Base-by-base conservation (phyloP, 164 flowering plant genomes). In the Magnolia officinalis region DNA sequence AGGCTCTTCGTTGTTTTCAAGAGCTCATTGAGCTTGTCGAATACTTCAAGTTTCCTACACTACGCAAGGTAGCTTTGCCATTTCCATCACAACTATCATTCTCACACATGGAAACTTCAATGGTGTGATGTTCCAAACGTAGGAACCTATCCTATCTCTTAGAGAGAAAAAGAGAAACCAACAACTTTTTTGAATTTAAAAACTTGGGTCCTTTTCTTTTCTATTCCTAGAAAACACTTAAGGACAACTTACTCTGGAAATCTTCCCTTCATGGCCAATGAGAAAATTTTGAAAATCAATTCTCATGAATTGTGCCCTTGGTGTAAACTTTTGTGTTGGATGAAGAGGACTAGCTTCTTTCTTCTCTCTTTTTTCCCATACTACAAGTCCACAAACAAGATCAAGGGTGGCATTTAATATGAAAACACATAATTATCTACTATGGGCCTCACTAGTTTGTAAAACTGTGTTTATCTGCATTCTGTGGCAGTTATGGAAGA, bases 1-100 rank as follows among this genome's bases (percentile, higher is more conserved):
- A 24, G 26, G 26, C 26, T 24, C 1, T 0, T 24, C 0, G 26
- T 24, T 24, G 1, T 24, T 24, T 24, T 24, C 26, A 24, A 24
- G 26, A 24, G 26, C 26, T 24, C 26, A 24, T 24, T 24, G 26
- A 24, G 26, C 26, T 24, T 24, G 26, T 24, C 26, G 26, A 24
- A 24, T 24, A 24, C 26, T 24, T 24, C 26, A 24, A 24, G 26
- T 24, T 24, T 24, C 26, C 26, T 24, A 24, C 26, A 24, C 87
- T 76, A 72, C 69, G 70, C 78, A 68, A 68, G 73, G 71, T 69
- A 72, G 67, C 65, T 89, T 55, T 85, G n/a, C 95, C 81, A 84
- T 88, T 91, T 91, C 79, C 75, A 80, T 78, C 72, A 80, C 77
- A 58, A 86, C 83, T 88, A 92, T 93, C 89, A 95, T 93, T 83